Evolutionary conservation across 768 basidiomycete genomes (phyloP), one percentile per base, ranked within the genome.

Genomic region (Leccinum uliginosum): DNA sequence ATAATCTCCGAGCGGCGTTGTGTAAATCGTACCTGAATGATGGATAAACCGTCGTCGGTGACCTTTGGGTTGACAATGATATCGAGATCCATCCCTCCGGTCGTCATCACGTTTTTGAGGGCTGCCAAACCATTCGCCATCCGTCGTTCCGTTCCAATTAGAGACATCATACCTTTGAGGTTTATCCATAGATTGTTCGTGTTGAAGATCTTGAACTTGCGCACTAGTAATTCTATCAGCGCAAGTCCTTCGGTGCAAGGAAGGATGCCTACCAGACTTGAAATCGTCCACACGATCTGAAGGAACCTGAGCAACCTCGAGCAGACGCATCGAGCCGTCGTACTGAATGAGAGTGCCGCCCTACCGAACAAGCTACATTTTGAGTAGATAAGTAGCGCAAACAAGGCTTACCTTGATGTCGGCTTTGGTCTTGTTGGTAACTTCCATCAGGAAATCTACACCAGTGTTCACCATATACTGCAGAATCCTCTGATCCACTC

Each of bases 381-480:
- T 1, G 40, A 3, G n/a, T 19, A 24, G 35, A 27, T 21, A 14
- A 38, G 29, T 23, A 45, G 10, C 11, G 3, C 3, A 24, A 46
- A 26, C 7, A 17, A 34, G 35, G 40, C 57, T 50, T 61, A 76
- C 77, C 71, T 82, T 80, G 62, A 80, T 73, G 67, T 87, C 93
- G 50, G 89, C 92, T 81, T 96, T 94, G 67, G 93, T 95, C 83
- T 95, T 96, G 79, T 95, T 91, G 11, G 94, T 97, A 60, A 96
- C 89, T 74, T 96, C 91, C 91, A 93, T 93, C 71, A 93, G 73
- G 76, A 93, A 94, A 73, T 96, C 93, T 27, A 89, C 83, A 59
- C 84, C 74, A 11, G 82, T 80, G 66, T 90, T 83, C 62, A 90
- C 81, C 89, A 96, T 93, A 71, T 93, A 86, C 68, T 88, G 84